phyloP scores from a whole-genome alignment of 2,329 filamentous ascomycete genomes.

The Botrytis fabae region DNA sequence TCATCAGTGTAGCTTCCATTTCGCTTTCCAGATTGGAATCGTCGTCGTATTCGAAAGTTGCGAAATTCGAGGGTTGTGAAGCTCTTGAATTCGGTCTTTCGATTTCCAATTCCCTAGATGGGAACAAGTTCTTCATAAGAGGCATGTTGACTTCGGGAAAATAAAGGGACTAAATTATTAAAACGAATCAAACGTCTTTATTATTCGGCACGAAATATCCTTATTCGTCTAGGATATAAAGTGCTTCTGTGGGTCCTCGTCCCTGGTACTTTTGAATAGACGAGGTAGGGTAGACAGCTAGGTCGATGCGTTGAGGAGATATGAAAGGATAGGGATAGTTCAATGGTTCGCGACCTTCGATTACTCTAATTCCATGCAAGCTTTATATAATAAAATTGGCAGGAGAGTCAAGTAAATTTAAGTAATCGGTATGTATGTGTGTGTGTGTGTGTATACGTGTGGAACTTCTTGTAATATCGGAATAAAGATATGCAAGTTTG shows the following conservation, averaged over 20 bases:
- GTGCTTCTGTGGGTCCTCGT: slow-evolving; percentile 17
- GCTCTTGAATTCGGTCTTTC: slow-evolving; percentile 16
- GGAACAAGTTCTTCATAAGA: slow-evolving; percentile 34
- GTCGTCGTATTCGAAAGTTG: slow-evolving; percentile 33
- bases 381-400: slow-evolving; percentile 24
- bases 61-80: slow-evolving; percentile 28
- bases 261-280: not conserved
- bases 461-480: not conserved
- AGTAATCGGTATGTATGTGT: not conserved
- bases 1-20: slow-evolving; percentile 38
- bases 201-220: slow-evolving; percentile 19
- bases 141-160: slow-evolving; percentile 29
- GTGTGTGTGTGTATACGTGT: not conserved
- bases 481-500: not conserved
- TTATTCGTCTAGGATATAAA: slow-evolving; percentile 22
- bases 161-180: slow-evolving; percentile 17
- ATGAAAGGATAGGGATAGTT: slow-evolving; percentile 8
- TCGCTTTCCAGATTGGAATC: slow-evolving; percentile 34
- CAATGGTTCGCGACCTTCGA: slow-evolving; percentile 12
- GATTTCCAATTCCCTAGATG: slow-evolving; percentile 28
- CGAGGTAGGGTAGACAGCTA: slow-evolving; percentile 3
- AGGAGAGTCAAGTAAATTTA: slow-evolving; percentile 24
- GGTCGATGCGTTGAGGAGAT: slow-evolving; percentile 11
- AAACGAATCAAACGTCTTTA: slow-evolving; percentile 11
- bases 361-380: slow-evolving; percentile 18